A percentile compares a stretch with the other conserved stretches of the same genome.
Evolutionary conservation across 306 rosid genomes (phyloP).

Genomic region (Rosa lucieae): DNA sequence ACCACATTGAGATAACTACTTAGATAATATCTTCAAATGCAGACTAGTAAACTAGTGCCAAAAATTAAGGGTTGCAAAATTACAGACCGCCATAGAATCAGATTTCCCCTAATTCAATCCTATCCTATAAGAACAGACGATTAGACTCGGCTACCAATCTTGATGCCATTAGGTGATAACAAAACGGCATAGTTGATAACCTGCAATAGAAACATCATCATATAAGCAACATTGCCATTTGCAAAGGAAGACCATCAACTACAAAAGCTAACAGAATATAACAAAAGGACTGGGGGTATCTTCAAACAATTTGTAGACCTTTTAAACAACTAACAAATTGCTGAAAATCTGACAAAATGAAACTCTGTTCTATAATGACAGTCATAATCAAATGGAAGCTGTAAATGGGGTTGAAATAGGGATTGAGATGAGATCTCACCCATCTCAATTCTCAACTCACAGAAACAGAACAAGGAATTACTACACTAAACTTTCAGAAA

Average conservation of each 20-base stretch:
- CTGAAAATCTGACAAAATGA: background rate
- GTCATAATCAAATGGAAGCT: no score
- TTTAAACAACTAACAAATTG: no score
- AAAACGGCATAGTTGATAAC: constrained; percentile 78
- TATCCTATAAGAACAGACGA: constrained; percentile 15
- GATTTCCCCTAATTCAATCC: constrained; percentile 22
- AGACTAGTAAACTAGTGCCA: background rate
- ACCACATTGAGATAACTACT: background rate
- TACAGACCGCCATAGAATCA: constrained; percentile 29
- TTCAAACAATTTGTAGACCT: no score
- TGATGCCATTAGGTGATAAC: constrained; percentile 45
- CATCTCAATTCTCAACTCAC: background rate
- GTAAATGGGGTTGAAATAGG: background rate
- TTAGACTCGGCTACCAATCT: constrained; percentile 17
- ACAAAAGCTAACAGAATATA: no score
- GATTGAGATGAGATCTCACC: background rate
- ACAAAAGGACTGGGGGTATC: no score
- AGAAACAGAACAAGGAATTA: background rate
- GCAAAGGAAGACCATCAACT: background rate
- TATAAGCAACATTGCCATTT: background rate
- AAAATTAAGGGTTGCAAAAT: constrained; percentile 11
- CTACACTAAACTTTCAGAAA: background rate
- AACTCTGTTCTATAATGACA: no score
- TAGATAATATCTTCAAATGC: background rate
- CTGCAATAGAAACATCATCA: constrained; percentile 42